These are phyloP conservation scores for Cercospora sp. DNA, from an alignment of 2,329 filamentous ascomycete species.

Conservation along the genomic window DNA sequence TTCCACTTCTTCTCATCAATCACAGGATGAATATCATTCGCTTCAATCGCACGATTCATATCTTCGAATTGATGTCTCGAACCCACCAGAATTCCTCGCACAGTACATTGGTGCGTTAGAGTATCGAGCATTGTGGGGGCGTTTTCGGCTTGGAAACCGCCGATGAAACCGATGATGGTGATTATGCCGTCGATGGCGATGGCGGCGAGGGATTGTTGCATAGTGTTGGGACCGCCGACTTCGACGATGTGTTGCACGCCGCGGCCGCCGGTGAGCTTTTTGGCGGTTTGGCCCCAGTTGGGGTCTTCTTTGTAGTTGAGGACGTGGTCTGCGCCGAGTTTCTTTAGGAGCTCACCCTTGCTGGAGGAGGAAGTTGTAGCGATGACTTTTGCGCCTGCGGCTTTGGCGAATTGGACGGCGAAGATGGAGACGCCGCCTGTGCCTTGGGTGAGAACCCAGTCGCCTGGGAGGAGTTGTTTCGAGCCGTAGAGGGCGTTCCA, in stretches of 20 bases:
- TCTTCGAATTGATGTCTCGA: conserved; percentile 58
- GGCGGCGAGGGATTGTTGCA: conserved; percentile 51
- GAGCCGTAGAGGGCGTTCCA: conserved; percentile 58
- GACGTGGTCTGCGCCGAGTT: conserved; percentile 57
- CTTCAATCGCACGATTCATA: conserved; percentile 60
- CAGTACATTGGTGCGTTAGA: conserved; percentile 54
- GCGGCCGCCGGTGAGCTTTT: conserved; percentile 52
- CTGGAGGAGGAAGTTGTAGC: conserved; percentile 56
- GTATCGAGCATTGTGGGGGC: conserved; percentile 56
- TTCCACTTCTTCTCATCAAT: conserved; percentile 59
- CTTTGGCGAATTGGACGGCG: conserved; percentile 59
- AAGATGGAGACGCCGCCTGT: conserved; percentile 69
- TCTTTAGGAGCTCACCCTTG: conserved; percentile 54
- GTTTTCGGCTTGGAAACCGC: conserved; percentile 47
- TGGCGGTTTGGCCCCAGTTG: conserved; percentile 57
- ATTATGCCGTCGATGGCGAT: conserved; percentile 55
- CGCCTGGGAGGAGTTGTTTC: conserved; percentile 41
- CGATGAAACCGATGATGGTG: conserved; percentile 60
- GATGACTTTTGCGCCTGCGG: conserved; percentile 58
- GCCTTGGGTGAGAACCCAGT: conserved; percentile 65
- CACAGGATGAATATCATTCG: conserved; percentile 59
- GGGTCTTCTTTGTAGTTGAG: conserved; percentile 57
- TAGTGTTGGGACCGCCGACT: conserved; percentile 64
- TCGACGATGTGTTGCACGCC: conserved; percentile 67
- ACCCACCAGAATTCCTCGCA: conserved; percentile 60